These are phyloP conservation scores for Torulaspora maleeae DNA, from an alignment of 805 yeast species.

Conservation along the genomic window DNA sequence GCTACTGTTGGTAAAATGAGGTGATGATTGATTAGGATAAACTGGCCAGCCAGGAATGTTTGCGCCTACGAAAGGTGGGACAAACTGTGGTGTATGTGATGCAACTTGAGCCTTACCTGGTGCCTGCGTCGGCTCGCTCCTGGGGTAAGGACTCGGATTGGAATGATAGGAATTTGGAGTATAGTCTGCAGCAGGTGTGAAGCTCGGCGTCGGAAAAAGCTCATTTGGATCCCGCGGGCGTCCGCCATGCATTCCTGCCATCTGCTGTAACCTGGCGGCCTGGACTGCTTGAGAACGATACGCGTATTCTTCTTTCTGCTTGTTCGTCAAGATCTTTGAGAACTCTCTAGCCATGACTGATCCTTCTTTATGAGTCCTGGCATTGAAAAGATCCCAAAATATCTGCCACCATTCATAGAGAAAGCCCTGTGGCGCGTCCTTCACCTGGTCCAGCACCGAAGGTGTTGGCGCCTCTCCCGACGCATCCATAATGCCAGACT, in stretches of 20 bases:
- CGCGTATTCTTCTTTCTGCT: constrained; percentile 56
- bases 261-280: constrained; percentile 45
- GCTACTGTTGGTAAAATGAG: background rate
- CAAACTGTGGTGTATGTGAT: background rate
- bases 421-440: constrained; percentile 83
- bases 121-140: background rate
- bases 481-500: constrained; percentile 52
- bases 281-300: constrained; percentile 42
- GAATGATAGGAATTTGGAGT: background rate
- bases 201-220: background rate
- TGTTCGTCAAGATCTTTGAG: constrained; percentile 55
- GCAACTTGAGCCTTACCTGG: background rate
- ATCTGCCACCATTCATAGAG: constrained; percentile 94
- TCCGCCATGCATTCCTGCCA: constrained; percentile 38
- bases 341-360: constrained; percentile 65
- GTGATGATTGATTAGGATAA: constrained; percentile 7
- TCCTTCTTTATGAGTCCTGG: constrained; percentile 63
- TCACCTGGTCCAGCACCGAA: constrained; percentile 26
- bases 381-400: constrained; percentile 90
- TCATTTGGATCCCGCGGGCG: constrained; percentile 17
- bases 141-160: background rate
- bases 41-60: constrained; percentile 12
- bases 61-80: constrained; percentile 1
- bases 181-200: background rate
- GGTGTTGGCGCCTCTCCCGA: background rate